Base-by-base conservation (phyloP, 371 early-diverging fungal species). In the Umbelopsis sp. region DNA sequence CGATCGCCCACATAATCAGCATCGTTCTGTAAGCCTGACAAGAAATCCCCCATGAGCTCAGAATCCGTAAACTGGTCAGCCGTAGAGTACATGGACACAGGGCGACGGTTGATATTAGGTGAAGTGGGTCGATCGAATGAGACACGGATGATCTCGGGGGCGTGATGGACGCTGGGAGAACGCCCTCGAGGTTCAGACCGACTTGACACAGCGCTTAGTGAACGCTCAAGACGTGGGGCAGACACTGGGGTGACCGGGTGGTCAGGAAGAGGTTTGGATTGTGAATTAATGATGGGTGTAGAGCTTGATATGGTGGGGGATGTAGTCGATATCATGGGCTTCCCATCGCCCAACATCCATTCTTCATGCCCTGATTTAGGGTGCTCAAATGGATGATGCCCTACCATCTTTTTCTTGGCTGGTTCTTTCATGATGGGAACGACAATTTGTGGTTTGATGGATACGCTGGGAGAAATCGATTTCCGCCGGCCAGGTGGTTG, bases 41-140 rank as follows among this genome's bases (percentile, higher is more conserved):
- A 63, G 65, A 84, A 84, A 67, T 80, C 82, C 25, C 85, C 85
- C 74, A 84, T 71, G 9, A 76, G 20, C 32, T 82, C 80, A 16
- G 74, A 76, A 45, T 68, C 62, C 12, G 22, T 35, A 14, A 57
- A 35, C 12, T 57, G 35, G 0, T 29, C 29, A 18, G 35, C 22
- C 22, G 22, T 11, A 11, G 57, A 32, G 35, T 57, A 57, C 57
- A 57, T 57, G 12, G 57, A 57, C 18, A 57, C 57, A 6, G 57
- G 57, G 18, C 57, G 57, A 57, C 57, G 57, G 32, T 57, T 10
- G 37, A 57, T 29, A 8, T 32, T 32, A 4, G 35, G 32, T 8
- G 57, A 29, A 35, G 37, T 57, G 9, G 29, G 5, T 3, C 57
- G 35, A 29, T 57, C 57, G 29, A 57, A 57, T 4, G 57, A 57